Base-by-base conservation (phyloP, 2,329 filamentous ascomycete genomes). In the Fusarium sterilihyphosum region DNA sequence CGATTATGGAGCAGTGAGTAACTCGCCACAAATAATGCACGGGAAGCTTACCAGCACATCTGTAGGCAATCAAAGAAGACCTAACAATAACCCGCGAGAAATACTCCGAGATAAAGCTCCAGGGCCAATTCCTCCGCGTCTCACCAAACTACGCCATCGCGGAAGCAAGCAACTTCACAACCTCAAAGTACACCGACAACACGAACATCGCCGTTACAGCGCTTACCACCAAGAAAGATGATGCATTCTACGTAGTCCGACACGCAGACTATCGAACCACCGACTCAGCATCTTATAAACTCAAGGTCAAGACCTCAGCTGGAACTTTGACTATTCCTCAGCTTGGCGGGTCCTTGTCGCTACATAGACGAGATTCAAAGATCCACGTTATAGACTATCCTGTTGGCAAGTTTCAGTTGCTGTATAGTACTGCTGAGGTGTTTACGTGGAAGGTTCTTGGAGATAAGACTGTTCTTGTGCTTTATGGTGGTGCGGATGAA, bases 71-170 rank as follows among this genome's bases (percentile, higher is more conserved):
- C 60, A 86, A 88, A 3, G 94, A 96, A 78, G 90, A 93, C 47
- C 88, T 93, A 31, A 88, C 88, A 3, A 84, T 96, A 7, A 83
- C 86, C 35, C 88, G 93, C 5, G 92, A 95, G 79, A 96, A 96
- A 80, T 96, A 94, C 80, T 92, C 90, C 47, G 93, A 96, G 80
- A 85, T 93, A 33, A 96, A 96, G 78, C 87, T 96, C 2, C 85
- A 94, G 71, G 92, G 89, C 33, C 92, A 94, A 75, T 96, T 96
- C 81, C 81, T 94, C 60, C 92, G 92, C 75, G 92, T 91, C 0
- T 93, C 92, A 1, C 92, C 92, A 1, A 89, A 88, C 0, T 95
- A 94, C 76, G 83, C 94, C 24, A 88, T 88, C 6, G 88, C 91
- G 2, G 85, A 84, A 1, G 88, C 91, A 3, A 86, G 87, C 17